Conservation (phyloP, 371 early-diverging fungal species). For the Enteropsectra breve region DNA sequence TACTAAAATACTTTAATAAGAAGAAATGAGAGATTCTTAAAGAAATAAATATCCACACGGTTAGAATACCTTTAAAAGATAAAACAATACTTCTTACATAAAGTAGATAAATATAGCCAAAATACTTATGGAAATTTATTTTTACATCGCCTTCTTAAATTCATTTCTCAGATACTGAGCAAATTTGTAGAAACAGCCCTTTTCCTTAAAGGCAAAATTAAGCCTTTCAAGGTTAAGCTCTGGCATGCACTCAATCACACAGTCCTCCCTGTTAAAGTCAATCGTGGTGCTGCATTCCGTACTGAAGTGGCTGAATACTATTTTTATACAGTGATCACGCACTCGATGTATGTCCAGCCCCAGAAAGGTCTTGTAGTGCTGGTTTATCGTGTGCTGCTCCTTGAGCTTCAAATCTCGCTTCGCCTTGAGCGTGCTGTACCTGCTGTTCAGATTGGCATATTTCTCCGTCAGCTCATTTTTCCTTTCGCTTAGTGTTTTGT, state of each 20-base stretch:
- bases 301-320: constrained; percentile 19
- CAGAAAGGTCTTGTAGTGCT: constrained; percentile 23
- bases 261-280: constrained; percentile 20
- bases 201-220: constrained; percentile 15
- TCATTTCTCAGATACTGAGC: constrained; percentile 21
- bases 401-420: constrained; percentile 18
- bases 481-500: constrained; percentile 3
- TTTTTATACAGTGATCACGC: constrained; percentile 25
- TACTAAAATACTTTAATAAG: no score
- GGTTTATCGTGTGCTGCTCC: constrained; percentile 4
- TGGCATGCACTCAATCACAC: constrained; percentile 31
- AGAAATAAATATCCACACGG: no score
- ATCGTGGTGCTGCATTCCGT: constrained; percentile 32
- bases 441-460: constrained; percentile 7
- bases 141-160: constrained; percentile 16
- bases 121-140: no score
- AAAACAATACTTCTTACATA: no score
- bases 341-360: constrained; percentile 34
- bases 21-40: no score
- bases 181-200: constrained; percentile 31
- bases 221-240: constrained; percentile 30
- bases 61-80: no score
- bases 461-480: constrained; percentile 13
- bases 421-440: constrained; percentile 2
- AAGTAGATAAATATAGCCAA: no score